phyloP scores from a whole-genome alignment of 2,329 filamentous ascomycete species.

The Neocucurbitaria cava region DNA sequence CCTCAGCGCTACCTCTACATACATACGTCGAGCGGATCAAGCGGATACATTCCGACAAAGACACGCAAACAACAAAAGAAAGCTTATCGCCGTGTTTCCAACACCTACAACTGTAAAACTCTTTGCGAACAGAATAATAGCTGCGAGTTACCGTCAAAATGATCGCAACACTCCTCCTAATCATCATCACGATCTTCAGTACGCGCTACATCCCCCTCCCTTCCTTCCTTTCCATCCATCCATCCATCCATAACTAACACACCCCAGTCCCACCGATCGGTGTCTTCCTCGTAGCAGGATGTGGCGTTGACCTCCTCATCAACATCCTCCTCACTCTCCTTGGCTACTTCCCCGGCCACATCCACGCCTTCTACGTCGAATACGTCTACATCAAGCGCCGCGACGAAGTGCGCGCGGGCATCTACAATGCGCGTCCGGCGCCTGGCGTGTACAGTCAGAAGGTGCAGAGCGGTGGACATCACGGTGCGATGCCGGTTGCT shows the following conservation, averaged over 20 bases:
- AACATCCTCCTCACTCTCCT: slow-evolving; percentile 57
- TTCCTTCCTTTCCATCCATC: background rate
- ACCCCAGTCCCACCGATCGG: slow-evolving; percentile 56
- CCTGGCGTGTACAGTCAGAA: slow-evolving; percentile 75
- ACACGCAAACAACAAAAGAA: background rate
- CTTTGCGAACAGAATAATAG: too few relatives aligned
- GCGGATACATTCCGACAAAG: background rate
- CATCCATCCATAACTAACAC: background rate
- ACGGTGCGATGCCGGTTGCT: background rate
- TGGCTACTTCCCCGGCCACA: slow-evolving; percentile 76
- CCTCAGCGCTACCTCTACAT: background rate
- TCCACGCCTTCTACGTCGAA: slow-evolving; percentile 80
- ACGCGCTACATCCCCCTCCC: slow-evolving; percentile 7
- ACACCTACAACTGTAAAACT: too few relatives aligned
- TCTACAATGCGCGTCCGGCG: slow-evolving; percentile 61
- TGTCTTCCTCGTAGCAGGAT: slow-evolving; percentile 58
- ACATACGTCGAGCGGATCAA: background rate
- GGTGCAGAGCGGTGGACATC: slow-evolving; percentile 71
- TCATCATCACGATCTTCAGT: slow-evolving; percentile 57
- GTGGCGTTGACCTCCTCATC: slow-evolving; percentile 57
- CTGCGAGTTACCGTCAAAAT: slow-evolving; percentile 8
- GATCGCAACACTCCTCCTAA: slow-evolving; percentile 48
- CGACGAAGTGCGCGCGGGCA: slow-evolving; percentile 67
- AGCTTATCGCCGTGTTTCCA: too few relatives aligned
- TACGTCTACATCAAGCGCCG: slow-evolving; percentile 82